These are phyloP conservation scores for Isoetes taiwanensis DNA, from an alignment of 75 land plant species.

Conservation along the genomic window DNA sequence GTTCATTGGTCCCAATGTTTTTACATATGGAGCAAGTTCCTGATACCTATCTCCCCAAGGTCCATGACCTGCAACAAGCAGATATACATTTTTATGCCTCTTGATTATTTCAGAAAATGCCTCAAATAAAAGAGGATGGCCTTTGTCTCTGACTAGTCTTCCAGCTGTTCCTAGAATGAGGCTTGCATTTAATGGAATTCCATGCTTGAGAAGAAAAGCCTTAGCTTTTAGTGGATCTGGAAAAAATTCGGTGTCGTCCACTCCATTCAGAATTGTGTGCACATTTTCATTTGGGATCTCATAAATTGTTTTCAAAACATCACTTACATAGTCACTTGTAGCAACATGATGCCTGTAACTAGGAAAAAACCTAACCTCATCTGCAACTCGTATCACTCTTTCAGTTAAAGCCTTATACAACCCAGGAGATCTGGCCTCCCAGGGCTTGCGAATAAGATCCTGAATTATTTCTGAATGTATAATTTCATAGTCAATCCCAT, in stretches of 20 bases:
- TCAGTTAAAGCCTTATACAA: conserved; percentile 24
- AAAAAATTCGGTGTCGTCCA: conserved; percentile 33
- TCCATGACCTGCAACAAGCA: conserved; percentile 56
- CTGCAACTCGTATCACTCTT: conserved; percentile 32
- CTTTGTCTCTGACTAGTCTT: conserved; percentile 64
- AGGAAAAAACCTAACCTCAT: conserved; percentile 60
- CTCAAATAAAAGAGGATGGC: conserved; percentile 47
- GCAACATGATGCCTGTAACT: conserved; percentile 60
- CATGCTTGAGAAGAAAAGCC: conserved; percentile 23
- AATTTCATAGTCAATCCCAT: conserved; percentile 65
- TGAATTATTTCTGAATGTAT: conserved; percentile 48
- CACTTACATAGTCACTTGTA: conserved; percentile 61
- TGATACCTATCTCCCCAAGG: conserved; percentile 59
- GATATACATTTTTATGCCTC: conserved; percentile 22
- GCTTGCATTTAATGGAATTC: conserved; percentile 35
- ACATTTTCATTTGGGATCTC: conserved; percentile 48
- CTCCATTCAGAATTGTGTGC: conserved; percentile 62
- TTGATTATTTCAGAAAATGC: conserved; percentile 31
- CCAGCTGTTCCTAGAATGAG: conserved; percentile 67
- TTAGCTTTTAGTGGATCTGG: conserved; percentile 24
- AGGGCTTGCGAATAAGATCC: conserved; percentile 42
- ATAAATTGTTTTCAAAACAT: conserved; percentile 60
- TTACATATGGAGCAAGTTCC: conserved; percentile 30
- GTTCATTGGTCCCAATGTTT: conserved; percentile 31
- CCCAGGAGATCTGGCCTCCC: conserved; percentile 34